Evolutionary conservation across 176 grass and related monocot genomes (phyloP).

Genomic region (Hyparrhenia diplandra): DNA sequence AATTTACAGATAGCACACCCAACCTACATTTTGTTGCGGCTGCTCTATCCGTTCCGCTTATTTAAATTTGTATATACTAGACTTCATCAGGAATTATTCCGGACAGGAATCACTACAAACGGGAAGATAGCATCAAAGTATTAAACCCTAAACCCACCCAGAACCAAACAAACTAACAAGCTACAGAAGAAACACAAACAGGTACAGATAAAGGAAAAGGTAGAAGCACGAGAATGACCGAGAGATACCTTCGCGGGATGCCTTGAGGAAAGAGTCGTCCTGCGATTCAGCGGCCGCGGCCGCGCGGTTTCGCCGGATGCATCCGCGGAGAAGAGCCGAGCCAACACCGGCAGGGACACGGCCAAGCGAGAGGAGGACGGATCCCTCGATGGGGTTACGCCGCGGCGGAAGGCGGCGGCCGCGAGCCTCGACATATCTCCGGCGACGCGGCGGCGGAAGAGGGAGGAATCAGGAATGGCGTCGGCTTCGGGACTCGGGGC

Average conservation of each 20-base stretch:
- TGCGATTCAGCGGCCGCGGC: constrained; percentile 27
- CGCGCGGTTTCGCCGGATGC: constrained; percentile 23
- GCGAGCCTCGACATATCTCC: constrained; percentile 44
- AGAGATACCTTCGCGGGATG: constrained; percentile 35
- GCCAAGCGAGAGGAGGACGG: neutral
- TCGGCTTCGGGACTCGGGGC: neutral
- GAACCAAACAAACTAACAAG: neutral
- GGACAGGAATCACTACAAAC: too few species aligned
- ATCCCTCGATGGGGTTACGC: neutral
- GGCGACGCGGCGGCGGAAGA: constrained; percentile 18
- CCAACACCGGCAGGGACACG: neutral
- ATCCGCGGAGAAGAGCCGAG: constrained; percentile 34
- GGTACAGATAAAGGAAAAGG: neutral
- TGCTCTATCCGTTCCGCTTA: too few species aligned
- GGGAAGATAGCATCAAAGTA: constrained; percentile 12
- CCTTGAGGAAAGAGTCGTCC: constrained; percentile 27
- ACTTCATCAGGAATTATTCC: too few species aligned
- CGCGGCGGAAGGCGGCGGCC: constrained; percentile 23
- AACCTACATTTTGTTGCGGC: neutral
- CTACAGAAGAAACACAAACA: neutral
- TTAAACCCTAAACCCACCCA: constrained; percentile 32
- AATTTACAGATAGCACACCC: neutral
- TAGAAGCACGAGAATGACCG: neutral
- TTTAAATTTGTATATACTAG: too few species aligned
- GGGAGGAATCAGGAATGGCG: constrained; percentile 9